phyloP scores from a whole-genome alignment of 345 rosid species.

The Psidium friedrichsthalianum region DNA sequence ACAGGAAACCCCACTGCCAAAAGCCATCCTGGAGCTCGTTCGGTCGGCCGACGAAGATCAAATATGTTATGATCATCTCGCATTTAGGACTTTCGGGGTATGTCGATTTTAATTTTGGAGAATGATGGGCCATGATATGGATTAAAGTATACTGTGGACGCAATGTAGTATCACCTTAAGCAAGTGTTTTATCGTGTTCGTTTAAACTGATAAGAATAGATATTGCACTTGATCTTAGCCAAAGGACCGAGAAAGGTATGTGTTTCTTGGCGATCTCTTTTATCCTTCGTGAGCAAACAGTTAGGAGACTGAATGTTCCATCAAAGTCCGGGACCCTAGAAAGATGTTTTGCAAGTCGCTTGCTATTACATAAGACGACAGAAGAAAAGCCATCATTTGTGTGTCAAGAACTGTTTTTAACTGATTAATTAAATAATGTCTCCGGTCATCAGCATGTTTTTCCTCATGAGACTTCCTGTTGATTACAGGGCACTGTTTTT shows the following conservation, averaged over 20 bases:
- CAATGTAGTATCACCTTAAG: neutral
- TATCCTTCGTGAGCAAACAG: neutral
- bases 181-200: neutral
- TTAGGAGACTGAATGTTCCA: neutral
- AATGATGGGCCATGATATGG: neutral
- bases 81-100: constrained; percentile 95
- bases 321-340: neutral
- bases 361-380: neutral
- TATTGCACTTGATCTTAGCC: neutral
- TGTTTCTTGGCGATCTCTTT: neutral
- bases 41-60: constrained; percentile 30
- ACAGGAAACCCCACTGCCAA: constrained; percentile 83
- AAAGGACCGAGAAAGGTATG: neutral
- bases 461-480: neutral
- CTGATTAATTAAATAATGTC: neutral
- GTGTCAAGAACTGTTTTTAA: neutral
- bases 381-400: neutral
- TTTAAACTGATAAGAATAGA: neutral
- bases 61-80: constrained; percentile 84
- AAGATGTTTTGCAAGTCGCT: neutral
- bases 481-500: neutral
- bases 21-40: constrained; percentile 65
- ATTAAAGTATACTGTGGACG: neutral
- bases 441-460: neutral
- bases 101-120: neutral